Conservation (phyloP, 1,139 yeast genomes). For the Geotrichum phurueaensis region DNA sequence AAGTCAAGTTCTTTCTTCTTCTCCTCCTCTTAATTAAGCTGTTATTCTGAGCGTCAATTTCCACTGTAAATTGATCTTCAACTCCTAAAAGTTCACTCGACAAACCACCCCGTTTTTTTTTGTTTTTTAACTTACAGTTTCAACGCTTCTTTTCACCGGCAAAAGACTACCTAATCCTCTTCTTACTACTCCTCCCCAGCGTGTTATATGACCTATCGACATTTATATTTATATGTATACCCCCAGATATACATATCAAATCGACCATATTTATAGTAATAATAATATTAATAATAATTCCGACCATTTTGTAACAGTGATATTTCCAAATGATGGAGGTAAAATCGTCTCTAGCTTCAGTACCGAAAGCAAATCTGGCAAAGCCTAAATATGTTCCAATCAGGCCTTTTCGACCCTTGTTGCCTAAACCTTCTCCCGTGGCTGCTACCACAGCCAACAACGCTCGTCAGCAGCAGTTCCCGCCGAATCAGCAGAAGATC, state of each 20-base stretch:
- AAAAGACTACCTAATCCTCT: background rate
- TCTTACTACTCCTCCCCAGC: constrained; percentile 1
- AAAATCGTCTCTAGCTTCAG: background rate
- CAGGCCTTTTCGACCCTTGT: constrained; percentile 35
- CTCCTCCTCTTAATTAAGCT: background rate
- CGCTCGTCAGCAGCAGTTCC: background rate
- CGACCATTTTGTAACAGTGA: background rate
- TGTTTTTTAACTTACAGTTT: background rate
- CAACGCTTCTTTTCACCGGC: background rate
- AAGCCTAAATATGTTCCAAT: constrained; percentile 31
- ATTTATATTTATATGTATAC: constrained; percentile 16
- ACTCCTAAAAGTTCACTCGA: background rate
- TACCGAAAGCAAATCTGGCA: background rate
- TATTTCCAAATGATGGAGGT: background rate
- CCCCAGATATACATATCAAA: constrained; percentile 16
- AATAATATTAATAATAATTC: background rate
- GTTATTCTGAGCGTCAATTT: constrained; percentile 7
- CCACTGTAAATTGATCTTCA: constrained; percentile 8
- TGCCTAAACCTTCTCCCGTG: constrained; percentile 29
- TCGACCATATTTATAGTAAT: constrained; percentile 15
- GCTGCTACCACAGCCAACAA: background rate
- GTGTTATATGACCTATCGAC: constrained; percentile 15
- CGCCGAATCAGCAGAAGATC: background rate
- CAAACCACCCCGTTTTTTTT: background rate
- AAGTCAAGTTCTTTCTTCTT: constrained; percentile 3